phyloP scores from a whole-genome alignment of 2,329 filamentous ascomycete species.

The Macrophomina pseudophaseolina region DNA sequence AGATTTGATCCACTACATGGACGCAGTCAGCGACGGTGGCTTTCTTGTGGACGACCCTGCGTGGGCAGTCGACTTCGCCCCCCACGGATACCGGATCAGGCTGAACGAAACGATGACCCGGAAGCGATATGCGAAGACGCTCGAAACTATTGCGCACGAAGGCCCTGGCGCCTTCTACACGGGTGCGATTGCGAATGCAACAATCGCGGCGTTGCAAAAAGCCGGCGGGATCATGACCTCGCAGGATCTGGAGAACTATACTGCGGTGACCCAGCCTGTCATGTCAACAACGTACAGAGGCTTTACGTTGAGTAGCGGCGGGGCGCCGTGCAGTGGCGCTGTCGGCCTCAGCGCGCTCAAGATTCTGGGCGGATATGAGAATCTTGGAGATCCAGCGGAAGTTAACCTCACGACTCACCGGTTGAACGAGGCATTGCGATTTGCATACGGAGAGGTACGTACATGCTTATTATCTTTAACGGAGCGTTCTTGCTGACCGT shows the following conservation, averaged over 20 bases:
- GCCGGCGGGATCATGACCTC: constrained; percentile 85
- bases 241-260: constrained; percentile 76
- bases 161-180: constrained; percentile 77
- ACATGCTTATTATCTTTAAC: too few relatives aligned
- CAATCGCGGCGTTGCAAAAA: constrained; percentile 69
- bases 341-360: constrained; percentile 80
- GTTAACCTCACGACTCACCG: constrained; percentile 77
- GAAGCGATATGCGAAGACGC: constrained; percentile 77
- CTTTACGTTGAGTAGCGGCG: constrained; percentile 70
- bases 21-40: constrained; percentile 57
- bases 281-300: constrained; percentile 63
- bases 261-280: constrained; percentile 66
- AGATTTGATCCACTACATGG: constrained; percentile 78
- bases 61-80: constrained; percentile 89
- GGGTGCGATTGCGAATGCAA: constrained; percentile 74
- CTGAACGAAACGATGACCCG: constrained; percentile 80
- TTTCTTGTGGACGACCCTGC: constrained; percentile 77
- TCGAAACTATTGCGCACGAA: constrained; percentile 75
- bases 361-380: constrained; percentile 76
- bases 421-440: constrained; percentile 86
- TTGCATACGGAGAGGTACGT: constrained; percentile 71
- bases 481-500: not conserved
- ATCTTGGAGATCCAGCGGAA: constrained; percentile 62
- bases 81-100: constrained; percentile 73
- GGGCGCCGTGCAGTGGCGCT: constrained; percentile 78